Percentiles rank a stretch among this genome's conserved stretches.
Conservation (phyloP, 192 early-diverging fungal genomes). For the Coemansia sp. region DNA sequence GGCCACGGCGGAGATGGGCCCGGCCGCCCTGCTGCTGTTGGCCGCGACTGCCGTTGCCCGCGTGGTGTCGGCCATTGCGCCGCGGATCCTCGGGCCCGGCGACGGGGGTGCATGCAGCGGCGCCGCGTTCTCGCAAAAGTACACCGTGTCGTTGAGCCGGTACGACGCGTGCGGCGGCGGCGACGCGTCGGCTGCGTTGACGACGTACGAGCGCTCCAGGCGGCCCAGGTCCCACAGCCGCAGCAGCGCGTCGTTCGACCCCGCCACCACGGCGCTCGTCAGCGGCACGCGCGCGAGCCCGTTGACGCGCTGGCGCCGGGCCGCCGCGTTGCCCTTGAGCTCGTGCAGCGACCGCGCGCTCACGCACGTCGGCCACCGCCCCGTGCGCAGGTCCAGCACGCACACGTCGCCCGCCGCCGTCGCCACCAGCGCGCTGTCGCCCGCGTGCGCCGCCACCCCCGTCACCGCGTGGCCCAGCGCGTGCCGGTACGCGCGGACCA, state of each 20-base stretch:
- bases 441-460: conserved; percentile 11
- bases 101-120: conserved; percentile 15
- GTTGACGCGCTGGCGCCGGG: conserved; percentile 60
- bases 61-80: conserved; percentile 3
- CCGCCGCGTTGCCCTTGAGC: conserved; percentile 57
- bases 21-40: conserved; percentile 25
- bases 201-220: conserved; percentile 71
- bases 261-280: conserved; percentile 29
- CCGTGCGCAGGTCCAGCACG: conserved; percentile 38
- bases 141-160: conserved; percentile 40
- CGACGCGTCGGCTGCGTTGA: conserved; percentile 34
- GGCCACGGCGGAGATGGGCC: conserved; percentile 31
- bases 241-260: conserved; percentile 73
- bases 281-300: conserved; percentile 58
- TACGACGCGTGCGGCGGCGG: conserved; percentile 44
- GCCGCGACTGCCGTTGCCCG: conserved; percentile 8
- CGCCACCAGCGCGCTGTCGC: conserved; percentile 28
- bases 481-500: conserved; percentile 33
- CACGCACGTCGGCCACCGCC: conserved; percentile 47
- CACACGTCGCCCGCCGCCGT: conserved; percentile 35
- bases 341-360: conserved; percentile 56
- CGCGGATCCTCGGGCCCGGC: conserved; percentile 13
- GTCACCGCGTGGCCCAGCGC: conserved; percentile 28
- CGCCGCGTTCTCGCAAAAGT: conserved; percentile 42
- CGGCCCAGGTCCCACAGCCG: conserved; percentile 75